Evolutionary conservation across 1,284 basidiomycete species (phyloP).

Genomic region (Ceratobasidium sp.): DNA sequence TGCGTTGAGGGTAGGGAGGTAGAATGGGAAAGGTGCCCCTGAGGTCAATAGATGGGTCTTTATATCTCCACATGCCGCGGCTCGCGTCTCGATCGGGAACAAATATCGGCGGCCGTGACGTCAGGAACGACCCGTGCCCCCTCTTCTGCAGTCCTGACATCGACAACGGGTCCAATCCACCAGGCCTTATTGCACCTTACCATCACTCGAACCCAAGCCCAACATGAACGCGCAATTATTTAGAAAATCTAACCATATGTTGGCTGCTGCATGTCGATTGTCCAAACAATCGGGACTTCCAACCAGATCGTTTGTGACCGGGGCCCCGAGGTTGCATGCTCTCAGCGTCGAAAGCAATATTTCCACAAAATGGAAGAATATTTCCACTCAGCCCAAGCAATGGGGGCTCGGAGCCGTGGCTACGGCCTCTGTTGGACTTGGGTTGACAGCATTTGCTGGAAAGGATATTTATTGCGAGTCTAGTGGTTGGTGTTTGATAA

Average conservation of each 20-base stretch:
- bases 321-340: conserved; percentile 13
- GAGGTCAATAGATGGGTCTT: too few species aligned
- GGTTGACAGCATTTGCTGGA: conserved; percentile 19
- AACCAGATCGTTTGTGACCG: conserved; percentile 16
- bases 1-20: neutral
- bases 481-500: conserved; percentile 4
- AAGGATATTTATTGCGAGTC: conserved; percentile 27
- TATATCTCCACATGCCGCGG: conserved; percentile 18
- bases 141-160: neutral
- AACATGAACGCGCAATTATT: conserved; percentile 19
- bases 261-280: conserved; percentile 17
- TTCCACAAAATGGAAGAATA: conserved; percentile 2
- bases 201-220: neutral
- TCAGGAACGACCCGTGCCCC: conserved; percentile 13
- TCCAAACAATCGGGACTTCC: conserved; percentile 6
- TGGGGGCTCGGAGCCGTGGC: conserved; percentile 10
- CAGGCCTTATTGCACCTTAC: neutral
- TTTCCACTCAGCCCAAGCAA: neutral
- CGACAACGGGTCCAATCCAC: neutral
- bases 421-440: conserved; percentile 23
- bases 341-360: conserved; percentile 4
- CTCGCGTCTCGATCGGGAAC: conserved; percentile 6
- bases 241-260: conserved; percentile 28
- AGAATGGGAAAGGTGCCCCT: too few species aligned
- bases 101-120: conserved; percentile 31